Conservation (phyloP, 345 rosid species). For the Turritis glabra region DNA sequence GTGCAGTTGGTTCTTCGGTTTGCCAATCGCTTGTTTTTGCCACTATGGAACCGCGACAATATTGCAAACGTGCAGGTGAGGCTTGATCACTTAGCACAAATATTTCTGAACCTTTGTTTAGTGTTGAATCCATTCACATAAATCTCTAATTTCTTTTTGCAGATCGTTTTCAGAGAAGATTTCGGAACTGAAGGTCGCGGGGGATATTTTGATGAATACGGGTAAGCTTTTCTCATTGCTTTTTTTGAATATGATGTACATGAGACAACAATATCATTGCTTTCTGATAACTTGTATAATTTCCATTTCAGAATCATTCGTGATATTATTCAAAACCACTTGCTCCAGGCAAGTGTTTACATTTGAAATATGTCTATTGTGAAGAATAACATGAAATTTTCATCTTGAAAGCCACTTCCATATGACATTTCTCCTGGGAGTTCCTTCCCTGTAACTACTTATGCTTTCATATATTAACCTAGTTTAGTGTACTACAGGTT, state of each 20-base stretch:
- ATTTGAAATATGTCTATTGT: not conserved
- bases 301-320: slow-evolving; percentile 80
- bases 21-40: slow-evolving; percentile 92
- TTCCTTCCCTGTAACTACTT: not conserved
- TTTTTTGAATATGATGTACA: slow-evolving; percentile 16
- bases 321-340: slow-evolving; percentile 96
- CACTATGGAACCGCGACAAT: slow-evolving; percentile 99
- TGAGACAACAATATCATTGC: not conserved
- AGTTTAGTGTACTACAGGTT: slow-evolving; percentile 54
- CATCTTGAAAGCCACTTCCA: slow-evolving; percentile 4
- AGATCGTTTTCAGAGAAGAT: slow-evolving; percentile 98
- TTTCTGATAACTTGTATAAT: slow-evolving; percentile 27
- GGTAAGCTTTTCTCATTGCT: slow-evolving; percentile 48
- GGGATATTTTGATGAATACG: slow-evolving; percentile 97
- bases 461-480: slow-evolving; percentile 10
- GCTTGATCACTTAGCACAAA: not conserved
- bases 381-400: slow-evolving; percentile 14
- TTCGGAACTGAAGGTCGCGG: slow-evolving; percentile 99
- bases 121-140: not conserved
- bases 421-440: not conserved
- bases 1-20: slow-evolving; percentile 92
- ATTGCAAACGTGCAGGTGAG: slow-evolving; percentile 94
- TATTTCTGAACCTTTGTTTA: not conserved
- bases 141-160: slow-evolving; percentile 7
- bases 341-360: slow-evolving; percentile 71